Evolutionary conservation across 1,284 basidiomycete genomes (phyloP), one percentile per base, ranked within the genome.

Genomic region (Crepidotus sp.): DNA sequence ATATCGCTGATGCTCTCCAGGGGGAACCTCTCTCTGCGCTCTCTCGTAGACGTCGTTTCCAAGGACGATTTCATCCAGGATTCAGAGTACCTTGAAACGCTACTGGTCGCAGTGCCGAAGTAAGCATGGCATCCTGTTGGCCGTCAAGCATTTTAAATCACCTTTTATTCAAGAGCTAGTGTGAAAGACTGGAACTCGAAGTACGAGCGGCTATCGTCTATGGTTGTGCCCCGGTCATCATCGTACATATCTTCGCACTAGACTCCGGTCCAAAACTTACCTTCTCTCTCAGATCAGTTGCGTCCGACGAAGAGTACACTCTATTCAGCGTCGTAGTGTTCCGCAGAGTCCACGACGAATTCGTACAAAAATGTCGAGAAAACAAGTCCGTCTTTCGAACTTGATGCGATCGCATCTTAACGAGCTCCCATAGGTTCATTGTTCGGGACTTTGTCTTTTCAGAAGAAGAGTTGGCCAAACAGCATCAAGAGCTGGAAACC

Each of bases 151-250:
- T 53, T 49, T 59, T 60, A 56, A 62, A 45, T 54, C 40, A 50
- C 53, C n/a, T 17, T 17, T 14, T 29, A n/a, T 45, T 46, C 46
- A 64, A 96, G 93, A 67, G 83, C 78, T 58, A 66, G 79, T 13
- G 69, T 78, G 34, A 96, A 95, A 62, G 88, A 93, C 17, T 99
- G 95, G 94, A 82, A 79, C 53, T 58, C 67, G 19, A 86, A 80
- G 57, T 99, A 99, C 61, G 96, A 99, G 69, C 76, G 86, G 36
- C 65, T 99, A 42, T 74, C 88, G 0, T 55, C 73, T 21, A 93
- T 98, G 88, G 85, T 98, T 2, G 96, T 99, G 0, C 96, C 96
- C n/a, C 77, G 96, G 46, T 95, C 92, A 32, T 85, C 93, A 36
- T 74, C 68, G 91, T 92, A 63, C 78, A 69, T 40, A 27, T 52